Conservation (phyloP, 306 rosid genomes). For the Sesbania bispinosa region DNA sequence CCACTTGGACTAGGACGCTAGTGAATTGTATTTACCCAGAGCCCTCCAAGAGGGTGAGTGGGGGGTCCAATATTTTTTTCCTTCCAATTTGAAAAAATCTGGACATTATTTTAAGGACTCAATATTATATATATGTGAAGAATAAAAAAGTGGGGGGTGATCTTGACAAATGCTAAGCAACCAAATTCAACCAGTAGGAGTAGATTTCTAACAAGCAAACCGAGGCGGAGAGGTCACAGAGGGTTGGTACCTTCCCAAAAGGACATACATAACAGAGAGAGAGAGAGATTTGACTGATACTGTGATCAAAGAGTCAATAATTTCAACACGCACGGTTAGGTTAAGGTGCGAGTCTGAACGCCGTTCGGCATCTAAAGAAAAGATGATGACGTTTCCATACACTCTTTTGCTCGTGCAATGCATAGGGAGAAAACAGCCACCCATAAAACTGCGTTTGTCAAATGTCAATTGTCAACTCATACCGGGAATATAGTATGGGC, state of each 20-base stretch:
- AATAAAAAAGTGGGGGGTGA: not conserved
- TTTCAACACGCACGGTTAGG: slow-evolving; percentile 36
- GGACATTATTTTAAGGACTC: too few relatives aligned
- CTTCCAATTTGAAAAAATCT: not conserved
- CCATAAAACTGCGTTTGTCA: not conserved
- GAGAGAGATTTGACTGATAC: slow-evolving; percentile 17
- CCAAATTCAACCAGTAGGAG: slow-evolving; percentile 24
- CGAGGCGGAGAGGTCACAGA: slow-evolving; percentile 15
- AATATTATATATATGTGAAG: not conserved
- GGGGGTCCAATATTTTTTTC: not conserved
- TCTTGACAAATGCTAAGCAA: slow-evolving; percentile 2
- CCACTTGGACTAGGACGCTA: too few relatives aligned
- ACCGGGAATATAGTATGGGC: too few relatives aligned
- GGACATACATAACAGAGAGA: slow-evolving; percentile 5
- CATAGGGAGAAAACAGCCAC: not conserved
- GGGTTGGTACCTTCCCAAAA: slow-evolving; percentile 48
- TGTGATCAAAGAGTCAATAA: slow-evolving; percentile 35
- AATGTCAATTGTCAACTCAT: slow-evolving; percentile 48
- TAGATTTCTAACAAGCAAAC: slow-evolving; percentile 23
- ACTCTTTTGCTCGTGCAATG: not conserved
- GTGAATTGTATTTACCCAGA: not conserved
- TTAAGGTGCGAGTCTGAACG: slow-evolving; percentile 20
- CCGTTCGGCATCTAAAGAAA: slow-evolving; percentile 19
- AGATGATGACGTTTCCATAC: slow-evolving; percentile 35
- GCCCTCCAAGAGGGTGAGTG: too few relatives aligned